Percentiles rank a stretch among this genome's conserved stretches.
phyloP scores from a whole-genome alignment of 2,329 filamentous ascomycete species.

The Volutella citrinella region DNA sequence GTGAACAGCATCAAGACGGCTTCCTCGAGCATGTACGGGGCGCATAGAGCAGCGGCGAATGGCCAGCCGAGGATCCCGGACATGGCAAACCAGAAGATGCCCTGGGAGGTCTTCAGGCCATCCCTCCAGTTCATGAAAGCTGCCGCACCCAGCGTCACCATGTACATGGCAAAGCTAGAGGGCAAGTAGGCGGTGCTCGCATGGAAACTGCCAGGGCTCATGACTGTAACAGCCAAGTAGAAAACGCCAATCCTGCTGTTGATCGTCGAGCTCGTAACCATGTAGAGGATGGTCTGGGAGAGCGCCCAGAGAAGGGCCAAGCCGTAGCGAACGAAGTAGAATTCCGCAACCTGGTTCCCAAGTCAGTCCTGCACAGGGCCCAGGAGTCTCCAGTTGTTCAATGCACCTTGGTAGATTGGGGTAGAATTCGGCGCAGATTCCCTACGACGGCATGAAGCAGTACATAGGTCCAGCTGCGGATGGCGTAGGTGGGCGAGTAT shows the following conservation, averaged over 20 bases:
- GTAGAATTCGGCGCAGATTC: conserved; percentile 62
- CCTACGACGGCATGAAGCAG: conserved; percentile 72
- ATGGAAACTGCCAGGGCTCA: conserved; percentile 91
- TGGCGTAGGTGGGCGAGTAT: conserved; percentile 92
- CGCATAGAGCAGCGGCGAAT: conserved; percentile 78
- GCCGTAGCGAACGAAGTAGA: conserved; percentile 78
- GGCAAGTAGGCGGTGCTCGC: conserved; percentile 83
- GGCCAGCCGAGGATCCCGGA: conserved; percentile 91
- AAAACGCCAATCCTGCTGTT: conserved; percentile 82
- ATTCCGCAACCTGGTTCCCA: conserved; percentile 58
- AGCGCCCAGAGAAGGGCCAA: conserved; percentile 75
- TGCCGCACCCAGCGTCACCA: conserved; percentile 77
- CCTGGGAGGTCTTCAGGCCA: conserved; percentile 74
- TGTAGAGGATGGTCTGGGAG: conserved; percentile 79
- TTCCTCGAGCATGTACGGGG: conserved; percentile 81
- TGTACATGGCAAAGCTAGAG: conserved; percentile 97
- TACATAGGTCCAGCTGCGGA: conserved; percentile 92
- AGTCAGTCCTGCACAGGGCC: no score
- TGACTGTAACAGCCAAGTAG: conserved; percentile 73
- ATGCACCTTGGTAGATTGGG: conserved; percentile 56
- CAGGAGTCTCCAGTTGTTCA: no score
- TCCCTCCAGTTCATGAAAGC: conserved; percentile 89
- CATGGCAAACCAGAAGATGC: conserved; percentile 86
- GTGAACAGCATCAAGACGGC: conserved; percentile 54
- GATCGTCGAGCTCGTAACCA: conserved; percentile 70